Evolutionary conservation across 805 yeast genomes (phyloP).

Genomic region (Candida endomychidarum): DNA sequence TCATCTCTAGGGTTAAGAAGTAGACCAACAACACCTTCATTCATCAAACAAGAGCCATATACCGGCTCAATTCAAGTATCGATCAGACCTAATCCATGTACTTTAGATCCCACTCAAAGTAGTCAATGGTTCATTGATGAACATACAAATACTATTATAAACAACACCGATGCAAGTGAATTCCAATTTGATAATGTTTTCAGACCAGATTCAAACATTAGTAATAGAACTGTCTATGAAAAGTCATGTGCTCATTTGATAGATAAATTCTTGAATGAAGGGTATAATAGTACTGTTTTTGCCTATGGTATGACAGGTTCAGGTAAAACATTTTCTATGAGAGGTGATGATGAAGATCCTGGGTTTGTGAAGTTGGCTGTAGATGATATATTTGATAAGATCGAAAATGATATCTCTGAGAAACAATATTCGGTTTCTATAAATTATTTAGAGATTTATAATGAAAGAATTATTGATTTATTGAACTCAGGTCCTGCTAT

Average conservation of each 20-base stretch:
- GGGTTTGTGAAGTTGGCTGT: constrained; percentile 76
- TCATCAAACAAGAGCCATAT: constrained; percentile 42
- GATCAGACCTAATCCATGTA: constrained; percentile 70
- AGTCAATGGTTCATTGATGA: constrained; percentile 49
- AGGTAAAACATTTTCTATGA: constrained; percentile 88
- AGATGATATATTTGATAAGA: constrained; percentile 54
- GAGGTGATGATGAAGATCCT: constrained; percentile 59
- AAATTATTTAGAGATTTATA: constrained; percentile 83
- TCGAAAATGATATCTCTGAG: constrained; percentile 24
- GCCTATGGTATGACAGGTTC: constrained; percentile 97
- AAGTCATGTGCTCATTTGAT: constrained; percentile 53
- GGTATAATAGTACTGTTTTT: constrained; percentile 84
- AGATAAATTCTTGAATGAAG: constrained; percentile 56
- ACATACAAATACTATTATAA: constrained; percentile 38
- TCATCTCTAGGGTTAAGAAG: constrained; percentile 30
- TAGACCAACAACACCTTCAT: constrained; percentile 41
- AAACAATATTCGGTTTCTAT: constrained; percentile 50
- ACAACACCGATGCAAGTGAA: constrained; percentile 54
- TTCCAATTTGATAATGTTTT: constrained; percentile 82
- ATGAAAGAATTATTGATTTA: constrained; percentile 81
- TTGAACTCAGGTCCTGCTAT: constrained; percentile 37
- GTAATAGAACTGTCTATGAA: constrained; percentile 63
- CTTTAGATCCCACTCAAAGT: constrained; percentile 31
- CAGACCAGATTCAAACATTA: constrained; percentile 41
- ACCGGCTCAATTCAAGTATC: constrained; percentile 76